Evolutionary conservation across 2,329 filamentous ascomycete species (phyloP), one percentile per base, ranked within the genome.

Genomic region (Aspergillus phoenicis): DNA sequence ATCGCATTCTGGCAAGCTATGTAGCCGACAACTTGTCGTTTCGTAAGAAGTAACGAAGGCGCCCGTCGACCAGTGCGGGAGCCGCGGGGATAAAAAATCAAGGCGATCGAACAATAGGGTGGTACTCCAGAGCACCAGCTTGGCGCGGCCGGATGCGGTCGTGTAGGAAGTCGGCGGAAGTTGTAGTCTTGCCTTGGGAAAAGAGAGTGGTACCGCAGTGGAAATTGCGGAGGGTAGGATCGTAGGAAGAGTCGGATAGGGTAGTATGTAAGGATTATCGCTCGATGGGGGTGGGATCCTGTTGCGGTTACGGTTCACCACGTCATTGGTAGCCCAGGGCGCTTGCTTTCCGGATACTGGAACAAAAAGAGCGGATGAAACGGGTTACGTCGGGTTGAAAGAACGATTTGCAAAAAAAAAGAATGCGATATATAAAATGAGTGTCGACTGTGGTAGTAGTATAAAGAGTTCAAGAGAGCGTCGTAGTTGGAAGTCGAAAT

Each of bases 81-180:
- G 48, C 54, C 52, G 49, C n/a, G 56, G 54, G 17, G 56, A 36
- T 47, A n/a, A 26, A 52, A 52, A 54, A 59, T 39, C 51, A 39
- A 52, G 39, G 41, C 24, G 41, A 49, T 57, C 57, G 47, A 59
- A 66, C 52, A 53, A 52, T 36, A 64, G 67, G 64, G 65, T 61
- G 68, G 67, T 69, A 71, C 68, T 74, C 67, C 67, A 68, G 70
- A 72, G 69, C 69, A 75, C 70, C 68, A 70, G 64, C 65, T 73
- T 73, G 65, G 66, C 65, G 68, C 61, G 68, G 66, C 72, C 73
- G 71, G 69, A 75, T 74, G 73, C 72, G 73, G 73, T 75, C 71
- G 63, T 64, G 54, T 64, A 61, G 49, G 58, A 63, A 59, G 61
- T 47, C 56, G 62, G 66, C 41, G 41, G 51, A 30, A 17, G 47